Percentiles rank a stretch among this genome's conserved stretches.
Evolutionary conservation across 1,284 basidiomycete genomes (phyloP).

Genomic region (Erythrobasidium hasegawianum): DNA sequence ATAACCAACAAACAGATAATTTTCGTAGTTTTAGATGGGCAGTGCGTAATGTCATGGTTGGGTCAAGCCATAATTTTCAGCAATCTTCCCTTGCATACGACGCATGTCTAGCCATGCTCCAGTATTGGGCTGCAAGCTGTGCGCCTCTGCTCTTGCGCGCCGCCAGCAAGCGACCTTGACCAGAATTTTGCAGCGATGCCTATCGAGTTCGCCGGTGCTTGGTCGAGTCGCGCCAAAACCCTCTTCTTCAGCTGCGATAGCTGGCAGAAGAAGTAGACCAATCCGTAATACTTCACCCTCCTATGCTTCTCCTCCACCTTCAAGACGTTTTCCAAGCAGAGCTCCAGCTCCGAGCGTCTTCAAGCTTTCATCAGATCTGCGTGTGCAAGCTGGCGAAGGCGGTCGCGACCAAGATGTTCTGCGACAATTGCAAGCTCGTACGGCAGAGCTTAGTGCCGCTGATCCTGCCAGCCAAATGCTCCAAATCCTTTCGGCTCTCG

Average conservation of each 20-base stretch:
- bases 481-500: slow-evolving; percentile 18
- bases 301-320: too few species aligned
- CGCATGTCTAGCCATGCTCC: not conserved
- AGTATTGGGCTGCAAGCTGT: not conserved
- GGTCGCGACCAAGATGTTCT: not conserved
- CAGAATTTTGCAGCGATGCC: too few species aligned
- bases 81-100: not conserved
- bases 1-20: not conserved
- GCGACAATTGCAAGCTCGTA: not conserved
- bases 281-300: too few species aligned
- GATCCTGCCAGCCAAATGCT: slow-evolving; percentile 8
- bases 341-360: not conserved
- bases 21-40: not conserved
- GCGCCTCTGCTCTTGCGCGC: not conserved
- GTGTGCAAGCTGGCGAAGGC: not conserved
- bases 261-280: too few species aligned
- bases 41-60: not conserved
- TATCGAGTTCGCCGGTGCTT: too few species aligned
- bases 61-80: not conserved
- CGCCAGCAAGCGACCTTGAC: not conserved
- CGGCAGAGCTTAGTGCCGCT: not conserved
- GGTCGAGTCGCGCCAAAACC: too few species aligned
- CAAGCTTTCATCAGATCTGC: not conserved
- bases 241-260: too few species aligned
- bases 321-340: too few species aligned